These are phyloP conservation scores for Lactifluus echinatus DNA, from an alignment of 768 basidiomycete genomes.

Conservation along the genomic window DNA sequence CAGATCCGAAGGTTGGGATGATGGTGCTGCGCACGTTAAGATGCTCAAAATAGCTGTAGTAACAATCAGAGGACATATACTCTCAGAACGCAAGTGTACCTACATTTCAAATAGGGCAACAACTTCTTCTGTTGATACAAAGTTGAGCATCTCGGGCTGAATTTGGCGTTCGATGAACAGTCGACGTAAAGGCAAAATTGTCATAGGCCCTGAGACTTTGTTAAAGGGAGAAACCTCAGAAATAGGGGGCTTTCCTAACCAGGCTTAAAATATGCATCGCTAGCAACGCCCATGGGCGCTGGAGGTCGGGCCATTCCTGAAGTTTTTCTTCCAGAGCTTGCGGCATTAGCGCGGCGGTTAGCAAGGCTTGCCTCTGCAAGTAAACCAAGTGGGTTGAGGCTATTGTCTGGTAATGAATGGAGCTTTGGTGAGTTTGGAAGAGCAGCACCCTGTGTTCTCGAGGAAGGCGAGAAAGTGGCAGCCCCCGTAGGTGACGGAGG, in stretches of 20 bases:
- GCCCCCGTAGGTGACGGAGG: constrained; percentile 15
- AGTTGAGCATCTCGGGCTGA: constrained; percentile 90
- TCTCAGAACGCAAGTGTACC: constrained; percentile 27
- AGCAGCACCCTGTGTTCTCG: constrained; percentile 22
- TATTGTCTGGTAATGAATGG: constrained; percentile 86
- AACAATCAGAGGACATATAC: constrained; percentile 10
- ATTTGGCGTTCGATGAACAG: constrained; percentile 82
- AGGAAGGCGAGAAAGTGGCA: constrained; percentile 17
- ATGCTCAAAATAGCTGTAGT: constrained; percentile 60
- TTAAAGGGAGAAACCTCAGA: constrained; percentile 2
- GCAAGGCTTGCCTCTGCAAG: constrained; percentile 85
- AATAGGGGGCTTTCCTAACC: constrained; percentile 31
- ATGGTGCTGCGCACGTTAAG: constrained; percentile 47
- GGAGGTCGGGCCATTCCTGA: constrained; percentile 18
- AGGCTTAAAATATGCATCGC: constrained; percentile 87
- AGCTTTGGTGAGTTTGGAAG: constrained; percentile 70
- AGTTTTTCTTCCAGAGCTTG: constrained; percentile 9
- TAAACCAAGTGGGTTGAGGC: constrained; percentile 85
- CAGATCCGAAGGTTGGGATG: neutral
- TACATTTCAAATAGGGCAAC: constrained; percentile 87
- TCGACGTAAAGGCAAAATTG: constrained; percentile 72
- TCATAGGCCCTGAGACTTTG: constrained; percentile 62
- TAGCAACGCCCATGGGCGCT: constrained; percentile 65
- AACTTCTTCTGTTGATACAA: constrained; percentile 83
- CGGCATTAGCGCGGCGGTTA: constrained; percentile 53